Conservation (phyloP, 129 eudicot species). For the Sambucus nigra region DNA sequence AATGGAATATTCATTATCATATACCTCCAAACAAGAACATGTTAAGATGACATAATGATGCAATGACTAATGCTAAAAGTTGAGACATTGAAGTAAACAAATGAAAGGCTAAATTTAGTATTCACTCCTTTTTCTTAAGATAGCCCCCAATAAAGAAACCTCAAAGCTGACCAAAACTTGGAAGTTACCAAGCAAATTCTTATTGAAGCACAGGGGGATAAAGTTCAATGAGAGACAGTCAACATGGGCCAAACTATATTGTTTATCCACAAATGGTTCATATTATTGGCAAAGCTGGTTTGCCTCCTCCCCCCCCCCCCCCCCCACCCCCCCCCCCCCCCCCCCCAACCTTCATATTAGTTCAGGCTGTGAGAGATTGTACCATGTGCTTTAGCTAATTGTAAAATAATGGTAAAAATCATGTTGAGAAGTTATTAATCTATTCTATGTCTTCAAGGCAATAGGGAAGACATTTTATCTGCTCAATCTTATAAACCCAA, state of each 20-base stretch:
- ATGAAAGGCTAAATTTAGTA: not conserved
- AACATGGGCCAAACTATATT: not conserved
- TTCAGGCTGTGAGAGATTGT: too few relatives aligned
- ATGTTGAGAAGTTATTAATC: not conserved
- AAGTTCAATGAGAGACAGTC: not conserved
- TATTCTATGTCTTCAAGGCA: too few relatives aligned
- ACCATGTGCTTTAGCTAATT: not conserved
- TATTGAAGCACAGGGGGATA: not conserved
- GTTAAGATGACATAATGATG: not conserved
- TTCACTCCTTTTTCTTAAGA: not conserved
- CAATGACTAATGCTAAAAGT: not conserved
- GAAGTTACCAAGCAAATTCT: not conserved
- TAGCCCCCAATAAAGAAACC: not conserved
- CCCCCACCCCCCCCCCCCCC: too few relatives aligned
- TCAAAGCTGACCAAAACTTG: not conserved
- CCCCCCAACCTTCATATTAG: too few relatives aligned
- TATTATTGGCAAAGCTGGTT: too few relatives aligned
- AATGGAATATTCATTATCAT: constrained; percentile 2
- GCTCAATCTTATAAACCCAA: too few relatives aligned
- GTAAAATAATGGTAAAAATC: not conserved
- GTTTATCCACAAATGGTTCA: not conserved
- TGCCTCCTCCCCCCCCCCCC: too few relatives aligned
- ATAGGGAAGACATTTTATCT: too few relatives aligned
- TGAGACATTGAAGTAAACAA: not conserved
- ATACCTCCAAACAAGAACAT: not conserved